Evolutionary conservation across 768 basidiomycete genomes (phyloP).

Genomic region (Termitomyces sp.): DNA sequence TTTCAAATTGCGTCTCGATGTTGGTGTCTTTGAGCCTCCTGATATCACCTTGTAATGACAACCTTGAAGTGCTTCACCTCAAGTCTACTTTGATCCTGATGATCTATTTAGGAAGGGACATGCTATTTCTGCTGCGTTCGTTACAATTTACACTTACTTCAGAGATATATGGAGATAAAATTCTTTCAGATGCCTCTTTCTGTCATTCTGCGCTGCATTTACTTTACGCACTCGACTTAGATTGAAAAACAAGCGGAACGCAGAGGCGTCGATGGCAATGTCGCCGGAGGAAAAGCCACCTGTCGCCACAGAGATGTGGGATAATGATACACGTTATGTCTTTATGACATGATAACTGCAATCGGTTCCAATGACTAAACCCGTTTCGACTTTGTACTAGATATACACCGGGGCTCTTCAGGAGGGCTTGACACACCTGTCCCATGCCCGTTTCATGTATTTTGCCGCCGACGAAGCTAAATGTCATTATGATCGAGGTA

Average conservation of each 20-base stretch:
- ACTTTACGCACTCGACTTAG: constrained; percentile 39
- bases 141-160: neutral
- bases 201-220: constrained; percentile 39
- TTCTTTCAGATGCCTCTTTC: constrained; percentile 34
- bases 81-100: constrained; percentile 50
- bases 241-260: constrained; percentile 36
- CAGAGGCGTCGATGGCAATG: constrained; percentile 17
- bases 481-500: too few relatives aligned
- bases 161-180: neutral
- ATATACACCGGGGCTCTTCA: too few relatives aligned
- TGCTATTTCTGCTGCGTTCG: constrained; percentile 49
- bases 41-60: neutral
- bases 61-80: constrained; percentile 42
- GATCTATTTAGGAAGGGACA: constrained; percentile 49
- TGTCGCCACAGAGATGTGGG: constrained; percentile 34
- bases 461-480: too few relatives aligned
- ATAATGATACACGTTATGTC: constrained; percentile 47
- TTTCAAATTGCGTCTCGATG: constrained; percentile 57
- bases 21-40: constrained; percentile 17
- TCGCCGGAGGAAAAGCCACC: neutral
- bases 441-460: too few relatives aligned
- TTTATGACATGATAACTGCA: constrained; percentile 38
- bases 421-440: too few relatives aligned
- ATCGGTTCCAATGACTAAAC: too few relatives aligned
- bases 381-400: too few relatives aligned